Percentiles rank a stretch among this genome's conserved stretches.
phyloP scores from a whole-genome alignment of 1,284 basidiomycete genomes.

The Cutaneotrichosporon spelunceum region DNA sequence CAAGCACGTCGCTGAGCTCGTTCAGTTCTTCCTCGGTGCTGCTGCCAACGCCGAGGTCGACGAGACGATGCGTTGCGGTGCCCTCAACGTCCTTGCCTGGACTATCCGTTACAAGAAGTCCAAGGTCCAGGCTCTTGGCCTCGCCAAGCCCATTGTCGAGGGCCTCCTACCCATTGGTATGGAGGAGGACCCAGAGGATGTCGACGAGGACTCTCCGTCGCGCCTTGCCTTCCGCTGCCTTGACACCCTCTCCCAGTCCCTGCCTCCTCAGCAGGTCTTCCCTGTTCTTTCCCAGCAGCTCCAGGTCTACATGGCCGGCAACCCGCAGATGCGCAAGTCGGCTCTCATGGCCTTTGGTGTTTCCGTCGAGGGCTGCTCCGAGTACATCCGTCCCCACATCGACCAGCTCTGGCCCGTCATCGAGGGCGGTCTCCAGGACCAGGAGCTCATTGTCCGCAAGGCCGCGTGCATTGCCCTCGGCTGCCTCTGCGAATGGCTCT shows the following conservation, averaged over 20 bases:
- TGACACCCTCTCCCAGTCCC: constrained; percentile 85
- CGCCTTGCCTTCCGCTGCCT: constrained; percentile 93
- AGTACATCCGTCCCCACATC: constrained; percentile 95
- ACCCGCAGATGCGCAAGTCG: constrained; percentile 76
- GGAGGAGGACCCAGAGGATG: constrained; percentile 82
- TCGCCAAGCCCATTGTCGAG: constrained; percentile 83
- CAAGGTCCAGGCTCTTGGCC: constrained; percentile 81
- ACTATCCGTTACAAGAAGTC: constrained; percentile 96
- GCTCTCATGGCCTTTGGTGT: constrained; percentile 96
- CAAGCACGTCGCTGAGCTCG: constrained; percentile 82
- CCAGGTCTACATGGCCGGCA: constrained; percentile 75
- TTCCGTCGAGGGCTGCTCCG: constrained; percentile 94
- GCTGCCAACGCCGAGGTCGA: constrained; percentile 79
- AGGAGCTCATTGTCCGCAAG: constrained; percentile 81
- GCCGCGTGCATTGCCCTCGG: constrained; percentile 93
- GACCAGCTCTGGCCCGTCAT: constrained; percentile 90
- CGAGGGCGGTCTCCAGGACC: constrained; percentile 81
- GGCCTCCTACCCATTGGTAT: constrained; percentile 91
- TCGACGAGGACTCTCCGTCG: constrained; percentile 75
- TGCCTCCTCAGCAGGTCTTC: constrained; percentile 96
- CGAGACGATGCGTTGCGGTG: constrained; percentile 79
- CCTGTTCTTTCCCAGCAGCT: constrained; percentile 81
- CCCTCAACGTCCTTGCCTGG: constrained; percentile 94
- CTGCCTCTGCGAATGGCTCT: constrained; percentile 96
- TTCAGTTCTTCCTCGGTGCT: constrained; percentile 81